Evolutionary conservation across 768 basidiomycete genomes (phyloP), one percentile per base, ranked within the genome.

Genomic region (Pilatotrama ljubarskyi): DNA sequence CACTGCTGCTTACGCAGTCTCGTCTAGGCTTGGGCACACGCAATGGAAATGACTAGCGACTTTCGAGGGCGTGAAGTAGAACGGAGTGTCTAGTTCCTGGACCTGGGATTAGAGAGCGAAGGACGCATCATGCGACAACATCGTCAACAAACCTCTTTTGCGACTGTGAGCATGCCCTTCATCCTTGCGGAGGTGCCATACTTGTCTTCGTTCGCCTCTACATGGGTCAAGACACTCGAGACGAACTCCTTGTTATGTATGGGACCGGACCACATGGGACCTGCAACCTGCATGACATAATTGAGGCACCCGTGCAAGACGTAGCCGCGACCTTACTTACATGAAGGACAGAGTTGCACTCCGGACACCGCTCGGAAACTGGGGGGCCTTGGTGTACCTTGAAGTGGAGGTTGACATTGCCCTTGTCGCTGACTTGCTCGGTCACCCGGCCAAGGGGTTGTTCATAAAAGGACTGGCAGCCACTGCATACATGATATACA

Each of bases 231-330:
- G 14, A 96, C 87, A 63, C 84, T 83, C n/a, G 75, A 71, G 5
- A 93, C 80, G 66, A 98, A 99, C 6, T 77, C 78, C 1, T 76
- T 65, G 69, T 94, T 82, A 68, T 99, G 97, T 22, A 99, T 74
- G 1, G 88, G 84, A 1, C 89, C 95, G 5, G 90, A 86, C 97
- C 97, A 98, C 91, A 99, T 95, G 0, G 97, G 97, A 1, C 97
- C 97, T 18, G 90, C 93, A 36, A 95, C 70, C 93, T 96, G 62
- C 41, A 49, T 41, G 47, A 20, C 24, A 51, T 53, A 44, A 41
- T 36, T 41, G 41, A 36, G 36, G 13, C n/a, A 14, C n/a, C 18
- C 3, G 18, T 25, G 24, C 1, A 51, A 0, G 3, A 1, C n/a
- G n/a, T 13, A 8, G n/a, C 35, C 43, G 49, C 29, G 2, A n/a